Base-by-base conservation (phyloP, 208 protist genomes). In the Porcisia deanei region DNA sequence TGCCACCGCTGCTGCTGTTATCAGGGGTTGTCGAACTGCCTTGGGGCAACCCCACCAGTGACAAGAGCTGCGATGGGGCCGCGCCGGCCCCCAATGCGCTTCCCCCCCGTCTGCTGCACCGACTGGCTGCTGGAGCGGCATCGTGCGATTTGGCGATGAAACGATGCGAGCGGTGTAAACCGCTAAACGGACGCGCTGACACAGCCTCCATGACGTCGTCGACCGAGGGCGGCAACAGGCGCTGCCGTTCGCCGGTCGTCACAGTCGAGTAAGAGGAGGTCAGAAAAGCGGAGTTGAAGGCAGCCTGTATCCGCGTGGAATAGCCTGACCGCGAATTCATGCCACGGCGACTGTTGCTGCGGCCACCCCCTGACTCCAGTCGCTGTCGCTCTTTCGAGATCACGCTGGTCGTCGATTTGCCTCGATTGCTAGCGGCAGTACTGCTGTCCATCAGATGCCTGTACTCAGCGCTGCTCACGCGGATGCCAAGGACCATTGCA, bases 401-500 rank as follows among this genome's bases (percentile, higher is more conserved):
- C 14, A 12, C 45, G 12, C 9, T 45, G 8, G 47, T 39, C 60
- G 20, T 10, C 4, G 37, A 37, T 18, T 47, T 49, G 25, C 49
- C 64, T 41, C 41, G 73, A 4, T 3, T 9, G 20, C 49, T 77
- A 63, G 76, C 55, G 25, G 76, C 78, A 69, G 81, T 45, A 34
- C 84, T 83, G 78, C 86, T 77, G 55, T 85, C 75, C 34, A 71
- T 72, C 25, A 91, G 81, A 34, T 81, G 75, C 52, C 75, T 55
- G 81, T 87, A 95, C 73, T 92, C 88, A 34, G 87, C 73, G 77
- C 83, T 89, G 72, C 84, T 85, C n/a, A 83, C 87, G 60, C 88
- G 87, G 25, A 95, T 86, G 55, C 91, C 91, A 39, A 92, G 80
- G n/a, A 73, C 67, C 80, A 95, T 77, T 43, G 75, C 75, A 3